These are phyloP conservation scores for Erigeron canadensis DNA, from an alignment of 129 eudicot species.

Conservation along the genomic window DNA sequence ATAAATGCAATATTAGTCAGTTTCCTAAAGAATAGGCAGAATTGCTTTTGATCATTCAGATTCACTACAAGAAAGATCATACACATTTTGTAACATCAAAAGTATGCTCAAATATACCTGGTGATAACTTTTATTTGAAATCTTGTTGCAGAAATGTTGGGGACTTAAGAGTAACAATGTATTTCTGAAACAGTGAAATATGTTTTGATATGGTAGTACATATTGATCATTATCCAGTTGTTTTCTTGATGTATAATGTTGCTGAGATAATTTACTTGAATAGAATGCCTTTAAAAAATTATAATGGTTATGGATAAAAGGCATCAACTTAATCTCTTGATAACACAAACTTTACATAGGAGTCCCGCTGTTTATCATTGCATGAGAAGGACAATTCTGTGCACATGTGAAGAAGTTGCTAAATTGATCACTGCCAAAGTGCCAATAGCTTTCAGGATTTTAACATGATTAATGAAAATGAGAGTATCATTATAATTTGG, in stretches of 20 bases:
- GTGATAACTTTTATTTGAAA: background rate
- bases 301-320: slow-evolving; percentile 7
- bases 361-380: background rate
- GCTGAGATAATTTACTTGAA: background rate
- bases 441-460: slow-evolving; percentile 6
- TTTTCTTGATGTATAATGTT: background rate
- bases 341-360: slow-evolving; percentile 6
- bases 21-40: too few relatives aligned
- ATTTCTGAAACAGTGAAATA: background rate
- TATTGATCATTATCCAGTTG: slow-evolving; percentile 4
- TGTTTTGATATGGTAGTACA: background rate
- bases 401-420: background rate
- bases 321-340: background rate
- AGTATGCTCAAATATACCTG: too few relatives aligned
- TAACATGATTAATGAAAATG: slow-evolving; percentile 7
- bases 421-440: slow-evolving; percentile 4
- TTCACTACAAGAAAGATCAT: too few relatives aligned
- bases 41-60: too few relatives aligned
- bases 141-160: slow-evolving; percentile 4
- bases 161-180: background rate
- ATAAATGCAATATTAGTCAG: too few relatives aligned
- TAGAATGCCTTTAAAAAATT: background rate
- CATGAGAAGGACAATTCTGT: slow-evolving; percentile 13
- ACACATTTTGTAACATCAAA: too few relatives aligned
- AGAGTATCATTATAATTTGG: background rate